These are phyloP conservation scores for Fusarium aywerte DNA, from an alignment of 2,329 filamentous ascomycete genomes.

Conservation along the genomic window DNA sequence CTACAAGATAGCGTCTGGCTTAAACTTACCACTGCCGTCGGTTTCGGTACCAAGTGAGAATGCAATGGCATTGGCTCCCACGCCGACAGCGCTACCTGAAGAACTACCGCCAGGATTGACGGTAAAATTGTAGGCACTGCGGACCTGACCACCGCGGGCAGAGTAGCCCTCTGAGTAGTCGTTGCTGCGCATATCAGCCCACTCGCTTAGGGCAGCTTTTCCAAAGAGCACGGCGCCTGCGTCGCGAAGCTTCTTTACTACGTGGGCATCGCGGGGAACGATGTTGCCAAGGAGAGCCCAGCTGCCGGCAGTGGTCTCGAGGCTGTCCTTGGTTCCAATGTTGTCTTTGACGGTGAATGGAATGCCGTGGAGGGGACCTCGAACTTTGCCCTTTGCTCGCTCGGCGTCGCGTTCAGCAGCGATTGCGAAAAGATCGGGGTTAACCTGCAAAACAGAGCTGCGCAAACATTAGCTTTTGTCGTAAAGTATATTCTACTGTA, in stretches of 20 bases:
- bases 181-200: slow-evolving; percentile 76
- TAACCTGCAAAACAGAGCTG: slow-evolving; percentile 71
- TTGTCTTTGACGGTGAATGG: slow-evolving; percentile 76
- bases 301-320: slow-evolving; percentile 79
- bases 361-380: slow-evolving; percentile 78
- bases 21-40: slow-evolving; percentile 67
- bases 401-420: slow-evolving; percentile 70
- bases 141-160: slow-evolving; percentile 70
- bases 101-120: slow-evolving; percentile 75
- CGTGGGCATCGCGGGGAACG: slow-evolving; percentile 74
- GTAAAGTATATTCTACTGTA: not conserved
- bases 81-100: slow-evolving; percentile 72
- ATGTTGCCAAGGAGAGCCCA: slow-evolving; percentile 73
- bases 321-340: slow-evolving; percentile 79
- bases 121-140: slow-evolving; percentile 75
- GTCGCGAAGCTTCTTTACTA: slow-evolving; percentile 69
- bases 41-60: slow-evolving; percentile 80
- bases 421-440: slow-evolving; percentile 73
- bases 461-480: not conserved
- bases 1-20: no score
- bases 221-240: slow-evolving; percentile 77
- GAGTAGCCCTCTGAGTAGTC: slow-evolving; percentile 76
- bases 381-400: slow-evolving; percentile 63
- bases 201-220: slow-evolving; percentile 77
- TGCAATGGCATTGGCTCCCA: slow-evolving; percentile 70